A percentile compares a stretch with the other conserved stretches of the same genome.
These are phyloP conservation scores for Calonectria pteridis DNA, from an alignment of 2,329 filamentous ascomycete genomes.

Conservation along the genomic window DNA sequence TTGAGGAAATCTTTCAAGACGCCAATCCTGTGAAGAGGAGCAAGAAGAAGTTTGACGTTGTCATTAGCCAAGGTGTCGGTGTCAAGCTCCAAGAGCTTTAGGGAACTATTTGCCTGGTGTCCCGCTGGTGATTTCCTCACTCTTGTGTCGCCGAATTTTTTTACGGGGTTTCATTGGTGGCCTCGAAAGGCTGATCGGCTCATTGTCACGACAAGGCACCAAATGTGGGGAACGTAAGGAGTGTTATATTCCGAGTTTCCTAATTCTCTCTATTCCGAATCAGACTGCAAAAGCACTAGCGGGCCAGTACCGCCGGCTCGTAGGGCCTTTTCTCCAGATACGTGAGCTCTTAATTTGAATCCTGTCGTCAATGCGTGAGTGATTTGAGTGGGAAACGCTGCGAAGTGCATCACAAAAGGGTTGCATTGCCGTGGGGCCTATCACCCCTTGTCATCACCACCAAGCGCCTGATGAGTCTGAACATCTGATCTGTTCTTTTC, in stretches of 20 bases:
- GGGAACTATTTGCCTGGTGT: too few species aligned
- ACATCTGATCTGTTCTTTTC: neutral
- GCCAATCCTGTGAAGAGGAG: neutral
- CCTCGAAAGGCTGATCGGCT: neutral
- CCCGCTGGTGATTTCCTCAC: too few species aligned
- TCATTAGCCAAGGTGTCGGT: neutral
- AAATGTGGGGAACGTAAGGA: neutral
- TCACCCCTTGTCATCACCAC: neutral
- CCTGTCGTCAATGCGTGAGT: conserved; percentile 29
- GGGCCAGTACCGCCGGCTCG: conserved; percentile 8
- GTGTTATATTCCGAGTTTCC: conserved; percentile 7
- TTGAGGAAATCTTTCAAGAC: conserved; percentile 12
- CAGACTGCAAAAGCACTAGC: conserved; percentile 1
- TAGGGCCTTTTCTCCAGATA: conserved; percentile 2
- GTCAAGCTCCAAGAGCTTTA: neutral
- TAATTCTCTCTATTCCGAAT: conserved; percentile 8
- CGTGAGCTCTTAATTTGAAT: neutral
- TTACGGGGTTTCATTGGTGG: neutral
- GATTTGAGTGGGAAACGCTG: conserved; percentile 31
- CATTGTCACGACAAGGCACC: neutral
- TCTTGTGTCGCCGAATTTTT: neutral
- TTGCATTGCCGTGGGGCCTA: conserved; percentile 19
- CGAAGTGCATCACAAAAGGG: conserved; percentile 30
- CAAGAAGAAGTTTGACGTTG: neutral
- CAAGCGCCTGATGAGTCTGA: neutral